Base-by-base conservation (phyloP, 2,329 filamentous ascomycete genomes). In the Cordyceps fumosorosea region DNA sequence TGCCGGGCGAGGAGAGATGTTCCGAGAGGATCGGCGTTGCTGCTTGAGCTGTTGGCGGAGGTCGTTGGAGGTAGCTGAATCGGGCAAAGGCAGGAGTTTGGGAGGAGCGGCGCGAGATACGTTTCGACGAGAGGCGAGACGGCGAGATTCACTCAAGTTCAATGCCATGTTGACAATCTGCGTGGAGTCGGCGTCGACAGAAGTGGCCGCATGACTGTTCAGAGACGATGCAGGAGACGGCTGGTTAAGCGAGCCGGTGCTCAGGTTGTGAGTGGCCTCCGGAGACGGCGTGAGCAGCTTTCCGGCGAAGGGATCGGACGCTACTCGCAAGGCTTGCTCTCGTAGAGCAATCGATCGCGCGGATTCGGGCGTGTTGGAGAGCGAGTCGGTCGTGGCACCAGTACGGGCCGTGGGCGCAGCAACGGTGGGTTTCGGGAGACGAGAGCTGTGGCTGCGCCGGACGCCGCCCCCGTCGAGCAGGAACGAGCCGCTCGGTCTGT, bases 91-190 rank as follows among this genome's bases (percentile, higher is more conserved):
- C 5, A 79, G 77, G 60, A 82, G 77, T 47, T 76, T 78, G 53
- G 78, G 83, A 34, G 76, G 84, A 42, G 77, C 77, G 61, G 73
- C 82, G 70, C 71, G 84, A 61, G 70, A 84, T 67, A 74, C 81
- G 73, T 72, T 86, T 74, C 78, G 82, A 74, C 79, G 84, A 73
- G 77, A 85, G 64, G 80, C 89, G 75, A 81, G 81, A 70, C 85
- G 85, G 66, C 86, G 85, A 69, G 88, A 90, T 74, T 97, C 91
- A 77, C 90, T 96, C 56, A 98, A 76, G 66, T 89, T 95, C 67
- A 98, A 76, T 1, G 93, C 93, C 84, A 98, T 90, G 69, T 92
- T 92, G 48, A 98, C 91, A 66, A 98, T 96, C 73, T 96, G 90
- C 4, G 89, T 85, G 8, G 93, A 89, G 69, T 97, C 93, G 64